These are phyloP conservation scores for Scenedesmus sp. DNA, from an alignment of 163 green algal species.

Conservation along the genomic window DNA sequence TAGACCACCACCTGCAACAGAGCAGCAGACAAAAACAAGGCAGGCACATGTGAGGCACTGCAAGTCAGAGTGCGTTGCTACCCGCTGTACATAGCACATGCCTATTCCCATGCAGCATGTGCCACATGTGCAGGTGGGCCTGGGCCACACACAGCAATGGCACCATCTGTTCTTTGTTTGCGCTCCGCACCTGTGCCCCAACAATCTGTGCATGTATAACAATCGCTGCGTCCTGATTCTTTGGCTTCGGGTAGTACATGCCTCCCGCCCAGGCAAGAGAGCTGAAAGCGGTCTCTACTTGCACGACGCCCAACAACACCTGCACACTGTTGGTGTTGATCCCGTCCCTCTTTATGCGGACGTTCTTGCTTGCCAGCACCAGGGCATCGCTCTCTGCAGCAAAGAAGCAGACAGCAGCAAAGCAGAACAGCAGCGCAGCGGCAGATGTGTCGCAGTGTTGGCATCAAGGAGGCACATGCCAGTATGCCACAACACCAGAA, in stretches of 20 bases:
- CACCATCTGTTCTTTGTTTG: not conserved
- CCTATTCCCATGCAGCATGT: not conserved
- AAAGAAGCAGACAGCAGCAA: not conserved
- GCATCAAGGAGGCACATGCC: no score
- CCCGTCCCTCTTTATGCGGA: not conserved
- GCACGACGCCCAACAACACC: constrained; percentile 36
- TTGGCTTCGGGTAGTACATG: constrained; percentile 13
- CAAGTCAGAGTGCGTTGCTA: not conserved
- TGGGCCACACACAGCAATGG: not conserved
- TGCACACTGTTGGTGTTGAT: not conserved
- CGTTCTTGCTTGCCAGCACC: not conserved
- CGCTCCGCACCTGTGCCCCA: constrained; percentile 14
- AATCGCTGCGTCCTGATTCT: not conserved
- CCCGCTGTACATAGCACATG: not conserved
- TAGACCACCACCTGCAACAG: constrained; percentile 29
- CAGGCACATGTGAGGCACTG: not conserved
- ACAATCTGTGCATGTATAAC: constrained; percentile 48
- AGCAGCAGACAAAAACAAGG: not conserved
- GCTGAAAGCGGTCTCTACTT: constrained; percentile 34
- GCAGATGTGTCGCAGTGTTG: no score
- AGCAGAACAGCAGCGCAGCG: not conserved
- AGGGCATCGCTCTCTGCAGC: constrained; percentile 3
- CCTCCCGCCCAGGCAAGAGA: constrained; percentile 51
- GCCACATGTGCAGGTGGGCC: not conserved
- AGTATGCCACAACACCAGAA: no score